phyloP scores from a whole-genome alignment of 352 stramenopile genomes.

The Phytopythium kandeliae region DNA sequence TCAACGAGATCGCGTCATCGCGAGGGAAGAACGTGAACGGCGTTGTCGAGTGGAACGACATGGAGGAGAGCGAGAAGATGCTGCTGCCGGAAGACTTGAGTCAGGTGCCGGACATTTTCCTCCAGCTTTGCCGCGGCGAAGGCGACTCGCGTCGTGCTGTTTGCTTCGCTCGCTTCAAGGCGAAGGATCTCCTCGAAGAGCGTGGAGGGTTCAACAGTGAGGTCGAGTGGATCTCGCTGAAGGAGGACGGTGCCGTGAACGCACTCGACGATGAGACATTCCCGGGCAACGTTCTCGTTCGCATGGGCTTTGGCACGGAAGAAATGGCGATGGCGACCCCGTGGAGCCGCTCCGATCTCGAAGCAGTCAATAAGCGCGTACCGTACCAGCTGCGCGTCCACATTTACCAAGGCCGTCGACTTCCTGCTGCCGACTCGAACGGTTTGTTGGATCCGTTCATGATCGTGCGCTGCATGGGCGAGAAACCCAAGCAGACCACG shows the following conservation, averaged over 20 bases:
- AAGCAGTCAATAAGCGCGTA: constrained; percentile 70
- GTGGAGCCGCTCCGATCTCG: constrained; percentile 48
- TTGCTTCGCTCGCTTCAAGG: constrained; percentile 76
- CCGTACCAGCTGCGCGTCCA: constrained; percentile 82
- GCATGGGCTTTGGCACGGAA: constrained; percentile 69
- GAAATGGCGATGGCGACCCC: constrained; percentile 52
- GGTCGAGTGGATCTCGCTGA: constrained; percentile 72
- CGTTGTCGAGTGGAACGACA: constrained; percentile 79
- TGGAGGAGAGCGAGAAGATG: constrained; percentile 74
- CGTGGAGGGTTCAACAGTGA: constrained; percentile 43
- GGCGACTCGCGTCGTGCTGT: constrained; percentile 54
- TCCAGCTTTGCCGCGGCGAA: constrained; percentile 79
- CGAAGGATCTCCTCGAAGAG: constrained; percentile 63
- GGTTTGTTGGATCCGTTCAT: constrained; percentile 82
- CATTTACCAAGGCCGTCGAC: constrained; percentile 74
- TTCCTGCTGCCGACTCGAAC: constrained; percentile 81
- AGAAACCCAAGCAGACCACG: constrained; percentile 67
- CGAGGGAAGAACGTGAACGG: constrained; percentile 69
- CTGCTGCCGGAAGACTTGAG: constrained; percentile 57
- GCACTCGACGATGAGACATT: constrained; percentile 72
- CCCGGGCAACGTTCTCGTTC: constrained; percentile 76
- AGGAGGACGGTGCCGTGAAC: constrained; percentile 79
- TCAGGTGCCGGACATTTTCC: constrained; percentile 85
- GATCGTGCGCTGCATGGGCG: constrained; percentile 71
- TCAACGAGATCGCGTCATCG: constrained; percentile 55